A percentile compares a stretch with the other conserved stretches of the same genome.
These are phyloP conservation scores for Chaetothyriales sp. DNA, from an alignment of 2,329 filamentous ascomycete species.

Conservation along the genomic window DNA sequence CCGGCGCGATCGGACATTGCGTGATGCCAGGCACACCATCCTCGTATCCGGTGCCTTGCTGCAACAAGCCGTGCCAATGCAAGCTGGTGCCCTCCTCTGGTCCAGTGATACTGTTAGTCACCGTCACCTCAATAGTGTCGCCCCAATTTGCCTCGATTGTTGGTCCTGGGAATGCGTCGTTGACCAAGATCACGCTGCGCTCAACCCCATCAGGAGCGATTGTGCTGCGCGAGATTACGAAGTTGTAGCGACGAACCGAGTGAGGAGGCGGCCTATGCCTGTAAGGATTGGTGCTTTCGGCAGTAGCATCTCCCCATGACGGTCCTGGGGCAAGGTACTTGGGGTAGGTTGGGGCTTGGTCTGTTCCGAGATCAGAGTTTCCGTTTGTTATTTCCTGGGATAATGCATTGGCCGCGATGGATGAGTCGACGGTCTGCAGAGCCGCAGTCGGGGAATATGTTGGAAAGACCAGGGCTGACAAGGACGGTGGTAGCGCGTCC, in stretches of 20 bases:
- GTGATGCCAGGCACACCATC: slow-evolving; percentile 29
- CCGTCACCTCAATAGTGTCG: slow-evolving; percentile 19
- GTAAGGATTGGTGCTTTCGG: slow-evolving; percentile 10
- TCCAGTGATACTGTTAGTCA: slow-evolving; percentile 22
- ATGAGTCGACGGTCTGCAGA: slow-evolving; percentile 2
- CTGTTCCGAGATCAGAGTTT: slow-evolving; percentile 8
- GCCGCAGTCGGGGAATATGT: neutral
- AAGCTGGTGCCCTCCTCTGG: slow-evolving; percentile 23
- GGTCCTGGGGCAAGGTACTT: slow-evolving; percentile 5
- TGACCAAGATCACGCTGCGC: slow-evolving; percentile 19
- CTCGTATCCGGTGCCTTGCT: slow-evolving; percentile 21
- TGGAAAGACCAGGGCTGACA: slow-evolving; percentile 5
- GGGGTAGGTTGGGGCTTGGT: slow-evolving; percentile 8
- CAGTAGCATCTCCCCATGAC: slow-evolving; percentile 6
- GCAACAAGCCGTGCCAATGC: slow-evolving; percentile 29
- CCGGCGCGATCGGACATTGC: slow-evolving; percentile 29
- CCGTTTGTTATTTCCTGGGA: slow-evolving; percentile 11
- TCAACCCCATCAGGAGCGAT: slow-evolving; percentile 20
- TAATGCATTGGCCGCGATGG: slow-evolving; percentile 5
- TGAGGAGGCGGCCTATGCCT: slow-evolving; percentile 9
- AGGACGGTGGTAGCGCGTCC: slow-evolving; percentile 4
- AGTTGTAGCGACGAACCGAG: slow-evolving; percentile 20
- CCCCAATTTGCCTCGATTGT: slow-evolving; percentile 22
- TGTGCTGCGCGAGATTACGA: slow-evolving; percentile 16
- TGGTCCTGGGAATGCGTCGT: slow-evolving; percentile 42